A percentile compares a stretch with the other conserved stretches of the same genome.
These are phyloP conservation scores for Aspergillus sp. DNA, from an alignment of 2,329 filamentous ascomycete species.

Conservation along the genomic window DNA sequence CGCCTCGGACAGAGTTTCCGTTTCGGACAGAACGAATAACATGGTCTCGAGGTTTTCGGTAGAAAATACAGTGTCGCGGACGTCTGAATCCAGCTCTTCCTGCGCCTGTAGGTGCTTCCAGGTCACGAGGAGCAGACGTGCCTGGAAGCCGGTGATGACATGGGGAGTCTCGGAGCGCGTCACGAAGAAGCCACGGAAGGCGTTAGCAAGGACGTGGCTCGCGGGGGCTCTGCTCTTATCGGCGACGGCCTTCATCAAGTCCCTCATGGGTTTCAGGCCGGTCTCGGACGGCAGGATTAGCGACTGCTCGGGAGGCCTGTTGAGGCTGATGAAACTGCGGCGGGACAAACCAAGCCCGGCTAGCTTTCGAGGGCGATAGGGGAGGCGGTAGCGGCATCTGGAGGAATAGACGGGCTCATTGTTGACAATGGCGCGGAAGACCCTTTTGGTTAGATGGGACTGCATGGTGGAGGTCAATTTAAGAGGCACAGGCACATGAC, in stretches of 20 bases:
- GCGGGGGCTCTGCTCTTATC: conserved; percentile 57
- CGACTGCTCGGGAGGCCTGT: conserved; percentile 38
- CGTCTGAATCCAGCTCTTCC: conserved; percentile 19
- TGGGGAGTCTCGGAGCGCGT: conserved; percentile 41
- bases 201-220: conserved; percentile 52
- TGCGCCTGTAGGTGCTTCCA: conserved; percentile 50
- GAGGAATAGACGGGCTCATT: conserved; percentile 34
- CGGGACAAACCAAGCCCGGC: conserved; percentile 27
- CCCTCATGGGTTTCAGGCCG: conserved; percentile 62
- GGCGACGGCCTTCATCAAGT: conserved; percentile 54
- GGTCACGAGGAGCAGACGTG: conserved; percentile 50
- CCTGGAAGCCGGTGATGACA: conserved; percentile 57
- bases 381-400: conserved; percentile 26
- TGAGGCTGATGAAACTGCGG: conserved; percentile 26
- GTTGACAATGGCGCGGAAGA: conserved; percentile 37
- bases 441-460: conserved; percentile 35
- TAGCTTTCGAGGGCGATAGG: conserved; percentile 21
- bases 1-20: conserved; percentile 26
- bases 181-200: conserved; percentile 56
- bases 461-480: conserved; percentile 26
- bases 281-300: conserved; percentile 48
- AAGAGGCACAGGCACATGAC: too few relatives aligned
- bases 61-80: conserved; percentile 29
- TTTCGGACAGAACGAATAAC: conserved; percentile 29
- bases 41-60: conserved; percentile 32